These are phyloP conservation scores for Iris pallida DNA, from an alignment of 116 monocot genomes.

Conservation along the genomic window DNA sequence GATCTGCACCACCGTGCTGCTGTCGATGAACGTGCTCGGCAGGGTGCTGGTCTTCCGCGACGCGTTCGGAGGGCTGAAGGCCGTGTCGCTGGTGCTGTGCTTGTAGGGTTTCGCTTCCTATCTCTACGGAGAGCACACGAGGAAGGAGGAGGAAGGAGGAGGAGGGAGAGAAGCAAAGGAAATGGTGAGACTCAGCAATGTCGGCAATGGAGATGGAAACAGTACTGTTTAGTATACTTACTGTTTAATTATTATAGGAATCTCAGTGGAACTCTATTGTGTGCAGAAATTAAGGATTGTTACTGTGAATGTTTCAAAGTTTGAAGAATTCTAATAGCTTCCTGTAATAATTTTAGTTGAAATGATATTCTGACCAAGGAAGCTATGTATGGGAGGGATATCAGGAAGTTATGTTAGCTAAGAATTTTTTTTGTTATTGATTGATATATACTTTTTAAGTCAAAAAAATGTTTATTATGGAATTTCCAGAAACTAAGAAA, in stretches of 20 bases:
- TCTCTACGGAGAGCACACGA: constrained; percentile 48
- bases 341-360: no score
- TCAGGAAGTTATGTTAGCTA: no score
- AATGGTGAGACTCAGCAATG: not conserved
- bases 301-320: no score
- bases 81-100: constrained; percentile 42
- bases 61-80: constrained; percentile 44
- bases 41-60: constrained; percentile 55
- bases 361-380: no score
- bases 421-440: no score
- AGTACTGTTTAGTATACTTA: no score
- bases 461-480: no score
- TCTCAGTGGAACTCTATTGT: not conserved
- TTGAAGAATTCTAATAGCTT: no score
- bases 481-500: no score
- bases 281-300: not conserved
- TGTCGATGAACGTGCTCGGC: constrained; percentile 46
- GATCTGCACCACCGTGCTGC: constrained; percentile 59
- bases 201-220: not conserved
- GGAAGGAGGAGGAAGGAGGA: not conserved
- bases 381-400: no score
- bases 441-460: no score
- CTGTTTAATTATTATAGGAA: not conserved
- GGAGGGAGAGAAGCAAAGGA: not conserved
- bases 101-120: constrained; percentile 62